These are phyloP conservation scores for Biscogniauxia sp. DNA, from an alignment of 2,329 filamentous ascomycete species.

Conservation along the genomic window DNA sequence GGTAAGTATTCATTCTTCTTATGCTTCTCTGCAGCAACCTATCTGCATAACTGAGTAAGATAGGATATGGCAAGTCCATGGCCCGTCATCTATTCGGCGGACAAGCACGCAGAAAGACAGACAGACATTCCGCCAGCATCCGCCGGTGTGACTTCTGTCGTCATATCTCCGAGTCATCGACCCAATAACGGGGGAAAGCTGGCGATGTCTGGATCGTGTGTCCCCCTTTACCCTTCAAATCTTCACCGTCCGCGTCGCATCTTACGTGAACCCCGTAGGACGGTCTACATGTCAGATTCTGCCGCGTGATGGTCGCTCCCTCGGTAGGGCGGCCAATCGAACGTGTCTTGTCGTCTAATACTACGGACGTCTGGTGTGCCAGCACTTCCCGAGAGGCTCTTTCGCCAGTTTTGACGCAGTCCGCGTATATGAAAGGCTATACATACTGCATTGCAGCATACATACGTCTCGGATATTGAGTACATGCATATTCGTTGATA, in stretches of 20 bases:
- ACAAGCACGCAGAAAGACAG: no score
- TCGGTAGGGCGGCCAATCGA: not conserved
- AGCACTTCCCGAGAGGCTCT: no score
- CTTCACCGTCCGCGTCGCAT: not conserved
- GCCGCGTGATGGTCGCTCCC: not conserved
- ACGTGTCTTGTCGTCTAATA: not conserved
- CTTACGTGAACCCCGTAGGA: not conserved
- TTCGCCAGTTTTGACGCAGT: no score
- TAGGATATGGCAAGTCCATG: not conserved
- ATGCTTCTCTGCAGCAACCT: constrained; percentile 12
- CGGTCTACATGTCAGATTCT: not conserved
- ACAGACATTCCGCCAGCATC: no score
- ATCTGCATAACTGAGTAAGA: constrained; percentile 25
- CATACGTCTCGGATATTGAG: no score
- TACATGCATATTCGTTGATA: no score
- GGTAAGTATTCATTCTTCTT: constrained; percentile 1
- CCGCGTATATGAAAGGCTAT: no score
- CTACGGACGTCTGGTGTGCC: no score
- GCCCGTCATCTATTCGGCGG: no score
- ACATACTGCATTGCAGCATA: no score
- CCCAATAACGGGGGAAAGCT: not conserved
- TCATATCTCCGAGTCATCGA: not conserved
- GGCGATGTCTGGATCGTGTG: not conserved
- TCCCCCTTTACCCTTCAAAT: not conserved
- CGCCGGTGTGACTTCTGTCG: not conserved